A percentile compares a stretch with the other conserved stretches of the same genome.
Evolutionary conservation across 371 early-diverging fungal species (phyloP).

Genomic region (Mortierella sp.): DNA sequence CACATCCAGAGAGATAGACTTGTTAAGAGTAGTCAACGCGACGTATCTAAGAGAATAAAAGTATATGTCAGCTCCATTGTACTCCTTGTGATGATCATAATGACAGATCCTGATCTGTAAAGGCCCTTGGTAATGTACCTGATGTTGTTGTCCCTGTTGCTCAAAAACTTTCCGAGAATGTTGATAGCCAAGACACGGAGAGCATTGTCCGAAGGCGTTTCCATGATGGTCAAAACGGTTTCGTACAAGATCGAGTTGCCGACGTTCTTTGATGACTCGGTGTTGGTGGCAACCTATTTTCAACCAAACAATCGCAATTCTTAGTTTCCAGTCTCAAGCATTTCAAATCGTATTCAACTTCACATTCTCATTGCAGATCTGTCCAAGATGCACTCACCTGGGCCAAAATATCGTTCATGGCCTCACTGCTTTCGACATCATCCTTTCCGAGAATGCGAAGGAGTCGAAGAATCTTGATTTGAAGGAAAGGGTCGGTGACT

Average conservation of each 20-base stretch:
- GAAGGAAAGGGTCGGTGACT: constrained; percentile 97
- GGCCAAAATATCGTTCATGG: constrained; percentile 97
- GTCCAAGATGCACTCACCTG: constrained; percentile 68
- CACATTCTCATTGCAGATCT: not conserved
- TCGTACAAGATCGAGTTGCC: constrained; percentile 98
- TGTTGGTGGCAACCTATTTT: constrained; percentile 92
- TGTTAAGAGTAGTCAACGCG: constrained; percentile 93
- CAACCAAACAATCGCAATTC: too few relatives aligned
- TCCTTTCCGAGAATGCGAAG: constrained; percentile 90
- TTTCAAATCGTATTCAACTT: too few relatives aligned
- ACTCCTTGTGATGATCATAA: not conserved
- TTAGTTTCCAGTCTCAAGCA: too few relatives aligned
- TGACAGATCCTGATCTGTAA: too few relatives aligned
- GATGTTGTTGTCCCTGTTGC: constrained; percentile 96
- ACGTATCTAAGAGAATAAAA: constrained; percentile 78
- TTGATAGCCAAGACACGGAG: constrained; percentile 96
- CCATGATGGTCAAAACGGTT: constrained; percentile 95
- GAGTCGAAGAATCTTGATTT: constrained; percentile 93
- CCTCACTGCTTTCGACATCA: constrained; percentile 89
- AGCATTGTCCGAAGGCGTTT: constrained; percentile 91
- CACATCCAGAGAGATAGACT: constrained; percentile 89
- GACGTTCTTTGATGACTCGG: constrained; percentile 95
- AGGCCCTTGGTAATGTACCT: constrained; percentile 70
- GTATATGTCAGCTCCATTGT: not conserved
- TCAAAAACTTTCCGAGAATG: constrained; percentile 95